Percentiles rank a stretch among this genome's conserved stretches.
phyloP scores from a whole-genome alignment of 2,329 filamentous ascomycete genomes.

The Sporothrix luriei region DNA sequence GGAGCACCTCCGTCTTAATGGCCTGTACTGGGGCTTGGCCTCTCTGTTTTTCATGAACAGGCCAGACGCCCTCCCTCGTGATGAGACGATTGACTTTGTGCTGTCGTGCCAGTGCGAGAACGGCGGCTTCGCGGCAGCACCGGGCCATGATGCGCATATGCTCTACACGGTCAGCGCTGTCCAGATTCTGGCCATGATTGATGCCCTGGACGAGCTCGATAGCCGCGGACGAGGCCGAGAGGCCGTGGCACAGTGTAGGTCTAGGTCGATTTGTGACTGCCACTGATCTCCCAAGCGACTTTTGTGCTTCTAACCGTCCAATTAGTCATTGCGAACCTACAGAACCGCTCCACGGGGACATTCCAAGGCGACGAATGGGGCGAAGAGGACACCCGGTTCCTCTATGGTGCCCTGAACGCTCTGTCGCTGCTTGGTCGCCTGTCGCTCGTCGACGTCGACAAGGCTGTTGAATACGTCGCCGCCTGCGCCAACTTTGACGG shows the following conservation, averaged over 20 bases:
- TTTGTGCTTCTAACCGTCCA: constrained; percentile 4
- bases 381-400: constrained; percentile 90
- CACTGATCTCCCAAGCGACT: neutral
- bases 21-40: constrained; percentile 93
- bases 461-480: constrained; percentile 76
- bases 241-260: constrained; percentile 77
- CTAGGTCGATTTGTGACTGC: constrained; percentile 44
- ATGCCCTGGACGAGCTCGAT: constrained; percentile 84
- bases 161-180: constrained; percentile 94
- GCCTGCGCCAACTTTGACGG: constrained; percentile 92
- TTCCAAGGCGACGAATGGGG: constrained; percentile 97
- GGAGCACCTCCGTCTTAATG: constrained; percentile 92
- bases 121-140: constrained; percentile 91
- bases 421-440: constrained; percentile 80
- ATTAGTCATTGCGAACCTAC: constrained; percentile 75
- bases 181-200: constrained; percentile 84
- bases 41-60: constrained; percentile 81
- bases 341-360: constrained; percentile 78
- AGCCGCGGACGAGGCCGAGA: constrained; percentile 67
- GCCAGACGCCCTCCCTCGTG: constrained; percentile 77
- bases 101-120: constrained; percentile 86
- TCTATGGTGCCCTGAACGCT: constrained; percentile 87
- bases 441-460: constrained; percentile 73
- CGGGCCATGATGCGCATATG: constrained; percentile 93
- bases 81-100: constrained; percentile 87